Percentiles rank a stretch among this genome's conserved stretches.
Evolutionary conservation across 2,329 filamentous ascomycete species (phyloP).

Genomic region (Aspergillus tubingensis): DNA sequence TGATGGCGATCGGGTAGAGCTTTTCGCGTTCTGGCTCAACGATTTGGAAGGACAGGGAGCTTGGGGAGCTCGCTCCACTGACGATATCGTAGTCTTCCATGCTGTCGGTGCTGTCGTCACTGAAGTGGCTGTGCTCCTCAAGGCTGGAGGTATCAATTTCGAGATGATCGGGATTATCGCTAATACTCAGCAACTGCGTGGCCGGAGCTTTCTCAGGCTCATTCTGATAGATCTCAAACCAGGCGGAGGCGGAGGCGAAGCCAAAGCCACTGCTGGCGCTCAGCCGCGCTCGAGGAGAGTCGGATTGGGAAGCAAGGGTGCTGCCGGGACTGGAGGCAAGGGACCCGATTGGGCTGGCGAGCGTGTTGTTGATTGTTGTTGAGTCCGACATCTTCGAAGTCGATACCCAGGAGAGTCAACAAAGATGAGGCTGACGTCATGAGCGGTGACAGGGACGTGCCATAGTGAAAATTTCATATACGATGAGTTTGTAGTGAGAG

Average conservation of each 20-base stretch:
- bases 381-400: neutral
- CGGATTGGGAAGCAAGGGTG: neutral
- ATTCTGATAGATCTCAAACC: neutral
- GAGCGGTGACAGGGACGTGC: neutral
- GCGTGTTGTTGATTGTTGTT: neutral
- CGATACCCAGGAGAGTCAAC: neutral
- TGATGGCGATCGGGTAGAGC: neutral
- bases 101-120: neutral
- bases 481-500: neutral
- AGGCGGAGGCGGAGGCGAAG: neutral
- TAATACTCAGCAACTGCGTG: neutral
- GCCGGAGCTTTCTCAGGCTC: neutral
- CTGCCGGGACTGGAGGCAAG: neutral
- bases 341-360: neutral
- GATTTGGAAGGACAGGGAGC: neutral
- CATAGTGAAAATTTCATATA: neutral
- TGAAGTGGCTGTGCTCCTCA: neutral
- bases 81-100: neutral
- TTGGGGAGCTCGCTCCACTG: neutral
- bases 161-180: neutral
- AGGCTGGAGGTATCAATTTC: neutral
- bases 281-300: neutral
- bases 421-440: neutral
- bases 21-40: neutral
- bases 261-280: neutral